Conservation (phyloP, 163 green algal species). For the Trebouxia gelatinosa region DNA sequence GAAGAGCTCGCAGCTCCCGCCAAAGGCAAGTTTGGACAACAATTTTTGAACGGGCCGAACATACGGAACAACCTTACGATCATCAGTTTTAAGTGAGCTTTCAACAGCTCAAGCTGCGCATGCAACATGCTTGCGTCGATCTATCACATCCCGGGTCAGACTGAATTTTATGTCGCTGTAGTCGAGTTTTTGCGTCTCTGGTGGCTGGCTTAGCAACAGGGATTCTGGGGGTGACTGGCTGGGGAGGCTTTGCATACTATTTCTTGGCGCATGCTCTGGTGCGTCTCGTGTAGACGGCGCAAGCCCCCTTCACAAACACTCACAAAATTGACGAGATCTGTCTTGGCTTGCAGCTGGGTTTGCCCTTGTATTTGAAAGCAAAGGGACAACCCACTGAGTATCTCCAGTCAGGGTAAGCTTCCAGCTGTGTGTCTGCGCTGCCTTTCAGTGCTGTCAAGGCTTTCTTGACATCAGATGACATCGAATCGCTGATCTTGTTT, state of each 20-base stretch:
- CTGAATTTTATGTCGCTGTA: conserved; percentile 20
- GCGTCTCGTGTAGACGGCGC: background rate
- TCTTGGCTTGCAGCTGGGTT: conserved; percentile 8
- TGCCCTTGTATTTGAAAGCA: conserved; percentile 23
- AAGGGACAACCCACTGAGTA: conserved; percentile 8
- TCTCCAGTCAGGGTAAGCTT: conserved; percentile 29
- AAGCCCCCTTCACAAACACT: background rate
- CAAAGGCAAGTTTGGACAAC: conserved; percentile 14
- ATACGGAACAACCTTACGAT: conserved; percentile 30
- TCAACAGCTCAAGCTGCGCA: no score
- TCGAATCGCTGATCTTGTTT: no score
- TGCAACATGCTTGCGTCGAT: background rate
- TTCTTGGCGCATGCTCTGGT: conserved; percentile 42
- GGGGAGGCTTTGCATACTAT: conserved; percentile 53
- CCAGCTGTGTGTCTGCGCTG: no score
- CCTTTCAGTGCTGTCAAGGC: no score
- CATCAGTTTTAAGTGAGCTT: conserved; percentile 29
- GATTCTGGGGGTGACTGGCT: conserved; percentile 56
- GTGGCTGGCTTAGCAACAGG: conserved; percentile 48
- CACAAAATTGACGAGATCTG: conserved; percentile 11
- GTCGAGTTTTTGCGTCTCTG: conserved; percentile 55
- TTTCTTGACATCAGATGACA: no score
- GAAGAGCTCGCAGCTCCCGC: background rate
- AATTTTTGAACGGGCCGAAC: conserved; percentile 14
- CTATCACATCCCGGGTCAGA: no score